Evolutionary conservation across 2,329 filamentous ascomycete species (phyloP), one percentile per base, ranked within the genome.

Genomic region (Magnaporthiopsis incrustans): DNA sequence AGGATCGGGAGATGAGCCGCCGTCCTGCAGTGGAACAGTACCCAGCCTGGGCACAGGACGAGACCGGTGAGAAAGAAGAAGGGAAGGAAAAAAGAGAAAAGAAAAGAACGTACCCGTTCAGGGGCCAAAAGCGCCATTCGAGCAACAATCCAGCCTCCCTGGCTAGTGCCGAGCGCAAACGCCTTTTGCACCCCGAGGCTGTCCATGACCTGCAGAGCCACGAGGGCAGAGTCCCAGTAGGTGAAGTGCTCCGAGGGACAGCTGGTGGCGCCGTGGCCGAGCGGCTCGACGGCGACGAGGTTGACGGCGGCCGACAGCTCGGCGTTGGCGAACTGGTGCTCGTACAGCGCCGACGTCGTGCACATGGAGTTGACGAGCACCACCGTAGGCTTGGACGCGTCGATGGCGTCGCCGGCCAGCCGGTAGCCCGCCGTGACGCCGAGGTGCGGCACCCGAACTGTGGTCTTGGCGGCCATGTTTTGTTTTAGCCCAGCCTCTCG

Each of bases 201-300:
- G 56, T 84, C 79, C 76, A 87, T 75, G 1, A 83, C 81, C 72
- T 87, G 82, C 11, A 85, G 72, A 14, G 79, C 78, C 79, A 86
- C 79, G 65, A 77, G 72, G 59, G 82, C 81, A 3, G 81, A 73
- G 70, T 84, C 82, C 82, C 82, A 84, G 73, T 82, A 83, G 2
- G 80, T 84, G 68, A 81, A 84, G 65, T 81, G 78, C 68, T 82
- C 79, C 0, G 68, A 66, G 30, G 69, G 61, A 59, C 67, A 72
- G 60, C 70, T 73, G 1, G 80, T 82, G 25, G 75, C 71, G 65
- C 80, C 80, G 67, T 82, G 80, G 57, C 80, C 81, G 1, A 82
- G 75, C 3, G 78, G 79, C 70, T 82, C 81, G 60, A 83, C 74
- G 50, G 79, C 80, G 7, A 82, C 70, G 5, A 83, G 57, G 66